Base-by-base conservation (phyloP, 1,139 yeast genomes). In the Kodamaea suecica region DNA sequence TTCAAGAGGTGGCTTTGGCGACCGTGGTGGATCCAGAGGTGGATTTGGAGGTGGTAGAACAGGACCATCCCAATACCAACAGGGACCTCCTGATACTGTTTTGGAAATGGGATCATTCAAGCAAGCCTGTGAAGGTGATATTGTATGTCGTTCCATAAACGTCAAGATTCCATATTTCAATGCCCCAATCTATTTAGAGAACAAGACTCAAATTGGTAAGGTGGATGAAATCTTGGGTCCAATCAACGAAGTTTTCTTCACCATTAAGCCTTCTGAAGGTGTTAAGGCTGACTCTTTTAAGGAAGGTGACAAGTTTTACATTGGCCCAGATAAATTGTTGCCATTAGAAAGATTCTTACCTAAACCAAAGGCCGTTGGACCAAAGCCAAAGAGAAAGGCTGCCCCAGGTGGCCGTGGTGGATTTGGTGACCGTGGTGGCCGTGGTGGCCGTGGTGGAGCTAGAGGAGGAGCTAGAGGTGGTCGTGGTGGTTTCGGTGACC, bases 171-270 rank as follows among this genome's bases (percentile, higher is more conserved):
- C 99, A 52, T 94, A 92, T 64, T 94, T 94, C 77, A 94, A 94
- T 67, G 99, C 99, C 19, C 98, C 98, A 59, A 90, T 94, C 57
- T 94, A 84, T 62, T 77, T 92, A 50, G 97, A 92, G 62, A 92
- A 92, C 74, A 84, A 83, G 73, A 84, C 95, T 20, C 94, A 85
- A 57, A 81, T 94, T 37, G 99, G 99, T 53, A 94, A 94, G 66
- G 95, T 94, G 40, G 99, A 94, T 61, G 99, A 94, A 71, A 92
- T 94, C 48, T 74, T 94, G 52, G 99, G 99, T 35, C 97, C 98
- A 36, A 70, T 94, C 59, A 92, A 92, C 61, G 98, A 94, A 65
- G 97, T 92, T 13, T 90, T 76, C 61, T 94, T 94, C 77, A 94
- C 98, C 33, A 80, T 94, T 51, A 92, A 94, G 69, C 92, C 97